phyloP scores from a whole-genome alignment of 2,329 filamentous ascomycete species.

The Fusarium buharicum region DNA sequence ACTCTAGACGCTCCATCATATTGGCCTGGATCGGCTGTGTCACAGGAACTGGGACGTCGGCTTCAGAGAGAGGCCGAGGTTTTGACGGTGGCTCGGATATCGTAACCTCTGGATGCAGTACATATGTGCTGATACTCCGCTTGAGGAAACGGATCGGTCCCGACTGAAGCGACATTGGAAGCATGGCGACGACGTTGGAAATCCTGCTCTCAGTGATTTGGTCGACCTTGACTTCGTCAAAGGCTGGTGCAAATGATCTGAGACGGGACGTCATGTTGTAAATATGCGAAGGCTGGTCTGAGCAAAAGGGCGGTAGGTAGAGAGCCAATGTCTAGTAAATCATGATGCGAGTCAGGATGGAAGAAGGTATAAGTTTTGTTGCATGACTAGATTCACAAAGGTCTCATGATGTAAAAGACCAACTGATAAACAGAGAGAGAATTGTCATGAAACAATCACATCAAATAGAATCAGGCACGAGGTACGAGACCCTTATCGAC shows the following conservation, averaged over 20 bases:
- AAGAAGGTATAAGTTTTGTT: neutral
- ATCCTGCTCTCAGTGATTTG: conserved; percentile 50
- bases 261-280: conserved; percentile 31
- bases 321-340: conserved; percentile 11
- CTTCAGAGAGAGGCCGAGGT: conserved; percentile 37
- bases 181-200: conserved; percentile 63
- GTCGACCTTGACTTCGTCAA: conserved; percentile 48
- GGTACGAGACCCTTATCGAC: conserved; percentile 20
- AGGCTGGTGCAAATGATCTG: conserved; percentile 34
- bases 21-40: conserved; percentile 24
- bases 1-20: conserved; percentile 23
- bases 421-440: neutral
- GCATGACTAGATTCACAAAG: neutral
- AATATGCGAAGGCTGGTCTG: neutral
- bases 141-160: conserved; percentile 62
- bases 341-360: conserved; percentile 2
- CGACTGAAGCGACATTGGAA: conserved; percentile 63
- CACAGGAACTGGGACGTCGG: conserved; percentile 24
- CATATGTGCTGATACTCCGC: conserved; percentile 51
- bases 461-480: conserved; percentile 29
- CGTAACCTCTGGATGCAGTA: conserved; percentile 30
- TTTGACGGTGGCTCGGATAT: conserved; percentile 27
- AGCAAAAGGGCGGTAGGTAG: neutral
- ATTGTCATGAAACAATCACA: conserved; percentile 18
- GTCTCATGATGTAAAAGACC: conserved; percentile 14